A percentile compares a stretch with the other conserved stretches of the same genome.
phyloP scores from a whole-genome alignment of 75 land plant genomes.

The Cunninghamia lanceolata region DNA sequence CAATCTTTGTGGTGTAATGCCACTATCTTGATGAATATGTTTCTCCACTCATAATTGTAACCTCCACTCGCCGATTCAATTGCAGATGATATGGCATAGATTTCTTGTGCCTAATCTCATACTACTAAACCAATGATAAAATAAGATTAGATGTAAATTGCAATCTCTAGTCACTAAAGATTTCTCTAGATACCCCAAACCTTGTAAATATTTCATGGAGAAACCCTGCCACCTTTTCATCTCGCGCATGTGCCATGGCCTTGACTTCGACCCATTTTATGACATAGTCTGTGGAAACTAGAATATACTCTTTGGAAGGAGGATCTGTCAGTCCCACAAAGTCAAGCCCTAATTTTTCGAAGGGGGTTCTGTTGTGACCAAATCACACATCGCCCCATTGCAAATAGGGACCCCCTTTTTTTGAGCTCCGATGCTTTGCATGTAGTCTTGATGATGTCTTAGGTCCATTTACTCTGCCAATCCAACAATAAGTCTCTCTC shows the following conservation, averaged over 20 bases:
- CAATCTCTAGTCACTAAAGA: background rate
- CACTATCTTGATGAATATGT: background rate
- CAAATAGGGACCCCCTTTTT: too few species aligned
- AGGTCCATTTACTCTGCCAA: too few species aligned
- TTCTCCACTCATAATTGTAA: background rate
- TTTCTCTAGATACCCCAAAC: background rate
- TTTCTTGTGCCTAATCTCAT: background rate
- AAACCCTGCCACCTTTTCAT: background rate
- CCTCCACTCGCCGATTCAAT: background rate
- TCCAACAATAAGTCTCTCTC: too few species aligned
- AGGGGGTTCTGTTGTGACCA: too few species aligned
- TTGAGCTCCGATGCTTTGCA: too few species aligned
- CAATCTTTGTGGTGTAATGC: background rate
- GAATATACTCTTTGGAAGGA: background rate
- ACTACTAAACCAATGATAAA: background rate
- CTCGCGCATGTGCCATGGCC: background rate
- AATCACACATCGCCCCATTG: too few species aligned
- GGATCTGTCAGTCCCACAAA: background rate
- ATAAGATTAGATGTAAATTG: background rate
- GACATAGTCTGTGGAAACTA: background rate
- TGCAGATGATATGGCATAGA: background rate
- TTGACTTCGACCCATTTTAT: background rate
- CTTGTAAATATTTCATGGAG: background rate
- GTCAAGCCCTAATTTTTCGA: background rate
- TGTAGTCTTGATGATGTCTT: too few species aligned